phyloP scores from a whole-genome alignment of 768 basidiomycete genomes.

The Kwoniella heveanensis region DNA sequence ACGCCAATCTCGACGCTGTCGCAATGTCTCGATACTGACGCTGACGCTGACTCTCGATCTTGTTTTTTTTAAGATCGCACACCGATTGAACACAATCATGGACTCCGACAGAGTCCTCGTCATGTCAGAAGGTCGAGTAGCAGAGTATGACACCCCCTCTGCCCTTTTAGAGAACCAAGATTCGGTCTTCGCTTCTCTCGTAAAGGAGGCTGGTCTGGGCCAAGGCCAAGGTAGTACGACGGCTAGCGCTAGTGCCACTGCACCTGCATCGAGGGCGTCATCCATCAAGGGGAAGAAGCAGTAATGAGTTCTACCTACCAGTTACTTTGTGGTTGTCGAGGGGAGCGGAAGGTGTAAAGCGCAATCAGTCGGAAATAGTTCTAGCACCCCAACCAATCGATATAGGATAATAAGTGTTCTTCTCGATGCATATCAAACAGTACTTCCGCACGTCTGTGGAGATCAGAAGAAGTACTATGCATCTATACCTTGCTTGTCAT shows the following conservation, averaged over 20 bases:
- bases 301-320: no score
- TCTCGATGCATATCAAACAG: no score
- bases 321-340: no score
- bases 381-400: no score
- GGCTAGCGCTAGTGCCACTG: slow-evolving; percentile 1
- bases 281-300: slow-evolving; percentile 14
- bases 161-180: slow-evolving; percentile 63
- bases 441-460: no score
- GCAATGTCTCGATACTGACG: neutral
- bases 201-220: slow-evolving; percentile 41
- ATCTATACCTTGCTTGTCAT: no score
- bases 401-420: no score
- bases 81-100: slow-evolving; percentile 62
- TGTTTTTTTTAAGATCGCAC: slow-evolving; percentile 29
- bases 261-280: slow-evolving; percentile 7
- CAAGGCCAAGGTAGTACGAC: slow-evolving; percentile 1
- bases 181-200: slow-evolving; percentile 42
- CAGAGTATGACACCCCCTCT: slow-evolving; percentile 77
- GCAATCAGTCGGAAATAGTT: no score
- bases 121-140: slow-evolving; percentile 75
- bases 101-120: slow-evolving; percentile 82
- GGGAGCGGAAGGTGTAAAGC: no score
- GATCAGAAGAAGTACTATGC: slow-evolving; percentile 2
- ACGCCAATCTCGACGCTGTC: no score
- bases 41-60: neutral